phyloP scores from a whole-genome alignment of 148 eudicot genomes.

The Heliamphora exappendiculata region DNA sequence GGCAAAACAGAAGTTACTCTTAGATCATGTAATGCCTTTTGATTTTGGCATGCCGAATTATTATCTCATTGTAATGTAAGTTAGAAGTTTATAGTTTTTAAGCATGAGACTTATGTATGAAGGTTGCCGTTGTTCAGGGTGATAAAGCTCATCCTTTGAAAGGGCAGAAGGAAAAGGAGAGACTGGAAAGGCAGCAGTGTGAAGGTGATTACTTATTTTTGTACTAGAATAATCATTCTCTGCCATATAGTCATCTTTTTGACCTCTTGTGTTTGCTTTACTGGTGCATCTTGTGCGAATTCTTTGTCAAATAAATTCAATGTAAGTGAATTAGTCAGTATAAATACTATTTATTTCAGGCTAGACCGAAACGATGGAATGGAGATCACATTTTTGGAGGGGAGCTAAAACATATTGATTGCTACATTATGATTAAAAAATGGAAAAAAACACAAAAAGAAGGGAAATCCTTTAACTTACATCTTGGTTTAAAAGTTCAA shows the following conservation, averaged over 20 bases:
- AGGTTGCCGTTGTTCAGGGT: constrained; percentile 25
- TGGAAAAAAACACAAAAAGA: too few species aligned
- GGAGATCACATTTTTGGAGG: too few species aligned
- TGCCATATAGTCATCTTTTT: neutral
- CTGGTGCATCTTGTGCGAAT: neutral
- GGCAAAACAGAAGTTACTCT: constrained; percentile 50
- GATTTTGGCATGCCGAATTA: neutral
- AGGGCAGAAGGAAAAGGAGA: constrained; percentile 46
- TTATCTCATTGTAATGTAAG: neutral
- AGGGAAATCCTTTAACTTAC: too few species aligned
- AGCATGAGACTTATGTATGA: neutral
- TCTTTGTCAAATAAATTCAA: neutral
- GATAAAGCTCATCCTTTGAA: constrained; percentile 30
- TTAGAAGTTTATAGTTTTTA: neutral
- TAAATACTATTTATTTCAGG: neutral
- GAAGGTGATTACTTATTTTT: constrained; percentile 38
- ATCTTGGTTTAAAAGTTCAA: too few species aligned
- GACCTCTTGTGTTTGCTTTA: neutral
- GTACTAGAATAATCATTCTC: neutral
- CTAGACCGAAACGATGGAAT: too few species aligned
- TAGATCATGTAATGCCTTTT: constrained; percentile 33
- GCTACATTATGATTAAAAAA: too few species aligned
- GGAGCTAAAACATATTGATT: too few species aligned
- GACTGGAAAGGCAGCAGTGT: constrained; percentile 43
- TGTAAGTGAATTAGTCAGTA: neutral